Evolutionary conservation across 2,329 filamentous ascomycete genomes (phyloP), one percentile per base, ranked within the genome.

Genomic region (Chaetomium strumarium): DNA sequence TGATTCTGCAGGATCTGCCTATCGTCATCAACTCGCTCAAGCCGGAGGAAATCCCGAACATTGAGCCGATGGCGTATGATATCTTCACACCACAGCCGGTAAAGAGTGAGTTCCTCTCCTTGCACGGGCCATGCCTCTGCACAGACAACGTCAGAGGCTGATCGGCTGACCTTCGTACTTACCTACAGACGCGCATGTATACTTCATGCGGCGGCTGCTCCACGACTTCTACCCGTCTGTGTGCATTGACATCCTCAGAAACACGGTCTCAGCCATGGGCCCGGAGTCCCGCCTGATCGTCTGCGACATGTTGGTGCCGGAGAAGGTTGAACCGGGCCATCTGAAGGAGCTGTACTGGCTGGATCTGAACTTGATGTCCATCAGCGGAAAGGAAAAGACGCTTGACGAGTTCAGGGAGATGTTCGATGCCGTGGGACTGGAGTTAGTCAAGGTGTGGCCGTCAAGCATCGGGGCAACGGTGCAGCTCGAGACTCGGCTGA

Each of bases 281-380:
- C 63, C 64, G 0, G 64, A 65, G 40, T 67, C 67, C 2, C 64
- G 66, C 1, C 57, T 68, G 2, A 59, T 70, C 13, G 58, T 71
- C 19, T 68, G 66, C 47, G 67, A 71, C 41, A 64, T 67, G 55
- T 42, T 71, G 10, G 57, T 70, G 16, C 68, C 68, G 0, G 64
- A 67, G 11, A 60, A 53, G 46, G 66, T 66, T 1, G 57, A 64
- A 7, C 57, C 59, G 11, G 58, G 60, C 11, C 61, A 60, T 16
- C 55, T 62, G 20, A 57, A 55, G 49, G 62, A 64, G 17, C 52
- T 66, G 0, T 67, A 66, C 49, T 69, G 67, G 66, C 60, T 67
- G 3, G 67, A 68, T 44, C 57, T 67, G 30, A 60, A 60, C 6
- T 48, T 67, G 12, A 49, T 68, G 47, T 58, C 59, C 17, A 68